A percentile compares a stretch with the other conserved stretches of the same genome.
Conservation (phyloP, 2,329 filamentous ascomycete genomes). For the Fusarium concolor region DNA sequence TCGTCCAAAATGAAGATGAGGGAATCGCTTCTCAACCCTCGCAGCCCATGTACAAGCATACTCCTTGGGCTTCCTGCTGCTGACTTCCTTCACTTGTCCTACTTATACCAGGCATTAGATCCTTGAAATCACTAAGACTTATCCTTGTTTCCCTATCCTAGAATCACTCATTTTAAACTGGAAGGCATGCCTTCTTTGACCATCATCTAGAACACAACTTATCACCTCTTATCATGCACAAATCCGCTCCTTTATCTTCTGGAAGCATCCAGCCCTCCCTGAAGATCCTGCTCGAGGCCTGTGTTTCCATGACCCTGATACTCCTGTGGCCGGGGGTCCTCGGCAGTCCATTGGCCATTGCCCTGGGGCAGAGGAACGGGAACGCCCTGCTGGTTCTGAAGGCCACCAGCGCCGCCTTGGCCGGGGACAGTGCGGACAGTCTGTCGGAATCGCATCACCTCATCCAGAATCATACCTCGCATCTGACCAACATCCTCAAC, state of each 20-base stretch:
- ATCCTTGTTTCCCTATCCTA: conserved; percentile 5
- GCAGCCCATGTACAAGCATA: conserved; percentile 18
- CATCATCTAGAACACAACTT: conserved; percentile 10
- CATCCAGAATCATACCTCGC: conserved; percentile 97
- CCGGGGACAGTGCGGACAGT: conserved; percentile 65
- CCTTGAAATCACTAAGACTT: conserved; percentile 20
- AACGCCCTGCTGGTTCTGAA: conserved; percentile 53
- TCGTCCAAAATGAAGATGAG: conserved; percentile 24
- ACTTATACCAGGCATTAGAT: conserved; percentile 31
- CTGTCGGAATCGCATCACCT: conserved; percentile 87
- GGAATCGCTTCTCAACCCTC: conserved; percentile 17
- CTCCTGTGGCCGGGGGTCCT: conserved; percentile 71
- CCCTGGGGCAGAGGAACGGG: conserved; percentile 66
- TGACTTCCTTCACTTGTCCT: background rate
- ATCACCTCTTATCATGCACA: background rate
- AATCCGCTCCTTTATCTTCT: conserved; percentile 48
- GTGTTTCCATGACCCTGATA: conserved; percentile 62
- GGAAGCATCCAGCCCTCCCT: conserved; percentile 56
- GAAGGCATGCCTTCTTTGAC: conserved; percentile 8
- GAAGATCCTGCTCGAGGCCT: conserved; percentile 68
- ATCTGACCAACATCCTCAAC: conserved; percentile 94
- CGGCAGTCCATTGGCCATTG: conserved; percentile 66
- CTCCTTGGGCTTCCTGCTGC: conserved; percentile 5
- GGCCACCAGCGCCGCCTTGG: conserved; percentile 47
- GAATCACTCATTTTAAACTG: conserved; percentile 19